Percentiles rank a stretch among this genome's conserved stretches.
phyloP scores from a whole-genome alignment of 2,329 filamentous ascomycete species.

The Nothomitra cinnamomea region DNA sequence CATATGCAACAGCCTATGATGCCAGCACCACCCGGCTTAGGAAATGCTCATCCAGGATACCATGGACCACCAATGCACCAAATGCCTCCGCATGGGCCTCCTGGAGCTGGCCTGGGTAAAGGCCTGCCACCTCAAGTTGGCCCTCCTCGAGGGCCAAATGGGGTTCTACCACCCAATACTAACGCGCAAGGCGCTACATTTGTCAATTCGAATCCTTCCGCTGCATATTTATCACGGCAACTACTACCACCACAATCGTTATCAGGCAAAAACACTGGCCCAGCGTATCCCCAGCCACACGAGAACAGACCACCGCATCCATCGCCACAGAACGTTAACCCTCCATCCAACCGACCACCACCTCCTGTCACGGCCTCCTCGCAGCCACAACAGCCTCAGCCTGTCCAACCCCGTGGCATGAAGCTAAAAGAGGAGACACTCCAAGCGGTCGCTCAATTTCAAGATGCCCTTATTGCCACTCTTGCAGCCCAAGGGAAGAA shows the following conservation, averaged over 20 bases:
- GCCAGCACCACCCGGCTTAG: not conserved
- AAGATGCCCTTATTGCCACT: constrained; percentile 10
- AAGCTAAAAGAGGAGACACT: not conserved
- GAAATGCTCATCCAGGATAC: not conserved
- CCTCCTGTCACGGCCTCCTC: constrained; percentile 6
- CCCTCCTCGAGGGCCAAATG: not conserved
- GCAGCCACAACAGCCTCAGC: constrained; percentile 6
- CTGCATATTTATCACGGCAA: not conserved
- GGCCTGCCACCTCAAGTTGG: not conserved
- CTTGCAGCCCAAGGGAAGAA: constrained; percentile 9
- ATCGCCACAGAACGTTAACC: not conserved
- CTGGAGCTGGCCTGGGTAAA: not conserved
- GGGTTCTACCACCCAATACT: not conserved
- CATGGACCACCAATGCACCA: not conserved
- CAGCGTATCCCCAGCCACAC: not conserved
- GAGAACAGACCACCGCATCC: constrained; percentile 5
- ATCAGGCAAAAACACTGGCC: not conserved
- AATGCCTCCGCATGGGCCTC: not conserved
- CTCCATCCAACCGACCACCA: constrained; percentile 2
- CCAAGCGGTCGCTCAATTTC: constrained; percentile 15
- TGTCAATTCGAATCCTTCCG: not conserved
- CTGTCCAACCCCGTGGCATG: constrained; percentile 1
- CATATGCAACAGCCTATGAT: constrained; percentile 1
- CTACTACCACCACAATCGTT: not conserved
- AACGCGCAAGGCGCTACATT: not conserved